Base-by-base conservation (phyloP, 805 yeast species). In the Cyberlindnera japonica region DNA sequence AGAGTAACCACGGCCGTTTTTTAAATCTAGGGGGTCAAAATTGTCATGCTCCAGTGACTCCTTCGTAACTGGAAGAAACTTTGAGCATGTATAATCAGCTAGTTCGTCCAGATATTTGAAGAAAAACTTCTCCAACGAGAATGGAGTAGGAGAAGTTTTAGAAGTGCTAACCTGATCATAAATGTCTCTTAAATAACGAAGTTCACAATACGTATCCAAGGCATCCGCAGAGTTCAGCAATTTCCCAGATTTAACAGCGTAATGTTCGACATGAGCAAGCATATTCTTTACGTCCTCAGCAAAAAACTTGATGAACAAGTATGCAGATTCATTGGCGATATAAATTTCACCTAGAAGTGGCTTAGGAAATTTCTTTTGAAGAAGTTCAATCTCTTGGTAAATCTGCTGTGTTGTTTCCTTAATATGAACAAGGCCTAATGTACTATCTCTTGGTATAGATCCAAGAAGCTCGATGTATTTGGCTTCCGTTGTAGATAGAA, bases 331-430 rank as follows among this genome's bases (percentile, higher is more conserved):
- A 23, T 63, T 59, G 1, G 84, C 61, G 25, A 85, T 72, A 33
- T 70, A 60, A 4, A 84, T 58, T 42, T 67, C 67, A 16, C 79
- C 88, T 32, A 84, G 60, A n/a, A 85, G 59, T 0, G 87, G 82
- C 30, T 62, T 64, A 26, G 74, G 75, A 53, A 80, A 85, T 45
- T 77, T 61, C 44, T 76, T 81, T 47, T 81, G 85, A 20, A 83
- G 56, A 15, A 53, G 51, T 40, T 72, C 65, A 14, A 81, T 74
- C 23, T 70, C 69, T 3, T 61, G 60, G 8, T 79, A 67, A 16
- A 85, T 69, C 27, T 58, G 53, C 34, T 79, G 80, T 0, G 81
- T 77, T 5, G 81, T 66, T 31, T 77, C 72, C 33, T 75, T 67
- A 3, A 83, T 68, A 59, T 83, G 83, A 19, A 68, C 53, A 3